A percentile compares a stretch with the other conserved stretches of the same genome.
phyloP scores from a whole-genome alignment of 805 yeast genomes.

The Candida arabinofermentans region DNA sequence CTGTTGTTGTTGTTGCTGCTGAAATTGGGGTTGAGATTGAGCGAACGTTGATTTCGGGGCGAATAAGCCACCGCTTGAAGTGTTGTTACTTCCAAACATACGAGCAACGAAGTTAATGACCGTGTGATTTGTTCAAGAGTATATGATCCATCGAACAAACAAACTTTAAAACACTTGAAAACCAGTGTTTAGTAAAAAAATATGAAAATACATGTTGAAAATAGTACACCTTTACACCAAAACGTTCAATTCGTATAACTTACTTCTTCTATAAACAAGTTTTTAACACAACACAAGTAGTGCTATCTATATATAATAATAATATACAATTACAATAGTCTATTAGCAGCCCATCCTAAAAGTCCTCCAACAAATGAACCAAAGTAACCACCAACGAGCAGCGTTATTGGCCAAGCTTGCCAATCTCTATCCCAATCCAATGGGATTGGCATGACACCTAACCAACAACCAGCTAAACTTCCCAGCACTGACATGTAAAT shows the following conservation, averaged over 20 bases:
- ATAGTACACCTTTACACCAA: too few relatives aligned
- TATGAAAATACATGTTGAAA: too few relatives aligned
- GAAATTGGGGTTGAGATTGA: neutral
- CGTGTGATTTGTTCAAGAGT: too few relatives aligned
- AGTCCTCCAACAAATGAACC: constrained; percentile 64
- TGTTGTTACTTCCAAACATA: neutral
- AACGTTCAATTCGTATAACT: too few relatives aligned
- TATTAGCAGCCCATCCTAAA: constrained; percentile 14
- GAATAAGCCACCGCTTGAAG: neutral
- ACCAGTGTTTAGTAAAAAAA: too few relatives aligned
- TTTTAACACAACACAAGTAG: too few relatives aligned
- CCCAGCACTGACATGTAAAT: constrained; percentile 40
- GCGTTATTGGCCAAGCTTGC: constrained; percentile 95
- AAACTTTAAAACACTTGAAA: too few relatives aligned
- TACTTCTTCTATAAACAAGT: neutral
- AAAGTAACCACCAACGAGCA: constrained; percentile 68
- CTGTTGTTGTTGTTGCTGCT: constrained; percentile 7
- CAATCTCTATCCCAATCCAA: constrained; percentile 97
- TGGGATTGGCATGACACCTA: constrained; percentile 91
- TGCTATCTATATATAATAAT: too few relatives aligned
- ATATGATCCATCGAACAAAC: too few relatives aligned
- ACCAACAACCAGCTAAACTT: constrained; percentile 71
- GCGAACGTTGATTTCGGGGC: neutral
- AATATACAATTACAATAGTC: too few relatives aligned
- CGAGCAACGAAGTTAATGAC: too few relatives aligned